Conservation (phyloP, 2,329 filamentous ascomycete genomes). For the Scytalidium sp. region DNA sequence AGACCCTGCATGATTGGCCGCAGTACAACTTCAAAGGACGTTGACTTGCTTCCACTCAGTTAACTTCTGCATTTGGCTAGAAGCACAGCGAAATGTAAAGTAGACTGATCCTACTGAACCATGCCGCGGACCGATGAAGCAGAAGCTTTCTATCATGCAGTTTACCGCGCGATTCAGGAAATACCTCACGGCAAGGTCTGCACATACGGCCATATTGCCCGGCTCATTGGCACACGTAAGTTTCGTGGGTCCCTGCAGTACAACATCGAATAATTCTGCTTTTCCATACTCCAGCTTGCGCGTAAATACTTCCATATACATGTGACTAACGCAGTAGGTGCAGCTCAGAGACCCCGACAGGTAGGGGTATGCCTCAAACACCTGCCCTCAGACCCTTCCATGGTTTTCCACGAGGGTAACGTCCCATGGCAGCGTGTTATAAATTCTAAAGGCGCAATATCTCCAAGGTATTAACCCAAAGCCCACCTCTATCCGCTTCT, state of each 20-base stretch:
- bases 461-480: conserved; percentile 62
- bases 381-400: conserved; percentile 54
- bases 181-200: conserved; percentile 83
- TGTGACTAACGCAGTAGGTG: background rate
- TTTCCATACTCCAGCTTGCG: too few species aligned
- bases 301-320: background rate
- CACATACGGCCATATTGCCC: conserved; percentile 79
- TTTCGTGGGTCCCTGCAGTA: conserved; percentile 10
- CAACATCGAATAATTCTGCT: too few species aligned
- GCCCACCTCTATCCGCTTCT: background rate
- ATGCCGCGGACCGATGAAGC: conserved; percentile 76
- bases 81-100: background rate
- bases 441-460: conserved; percentile 82
- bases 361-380: conserved; percentile 90
- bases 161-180: conserved; percentile 82
- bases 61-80: background rate
- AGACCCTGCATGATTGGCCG: too few species aligned
- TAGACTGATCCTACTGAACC: conserved; percentile 1
- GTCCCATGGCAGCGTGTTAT: conserved; percentile 96
- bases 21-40: too few species aligned
- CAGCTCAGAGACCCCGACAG: conserved; percentile 73
- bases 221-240: conserved; percentile 69
- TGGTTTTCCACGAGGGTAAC: conserved; percentile 67
- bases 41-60: too few species aligned
- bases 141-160: conserved; percentile 68